These are phyloP conservation scores for Pythium monospermum DNA, from an alignment of 352 stramenopile species.

Conservation along the genomic window DNA sequence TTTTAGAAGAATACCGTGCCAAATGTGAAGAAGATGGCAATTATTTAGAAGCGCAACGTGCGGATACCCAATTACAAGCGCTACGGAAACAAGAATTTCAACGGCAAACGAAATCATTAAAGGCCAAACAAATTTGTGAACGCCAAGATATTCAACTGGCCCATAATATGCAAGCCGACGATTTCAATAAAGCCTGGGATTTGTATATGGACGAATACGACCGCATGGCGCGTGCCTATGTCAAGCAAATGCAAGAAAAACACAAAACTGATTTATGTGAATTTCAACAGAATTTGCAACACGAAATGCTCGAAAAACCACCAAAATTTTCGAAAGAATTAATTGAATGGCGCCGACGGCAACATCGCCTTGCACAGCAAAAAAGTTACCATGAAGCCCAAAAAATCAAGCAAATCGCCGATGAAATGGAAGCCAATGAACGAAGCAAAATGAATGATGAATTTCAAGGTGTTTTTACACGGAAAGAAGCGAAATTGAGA, in stretches of 20 bases:
- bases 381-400: conserved; percentile 93
- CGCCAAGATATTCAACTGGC: conserved; percentile 93
- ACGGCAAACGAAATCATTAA: conserved; percentile 88
- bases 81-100: conserved; percentile 90
- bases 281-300: conserved; percentile 87
- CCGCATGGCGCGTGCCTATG: conserved; percentile 91
- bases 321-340: conserved; percentile 93
- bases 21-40: conserved; percentile 94
- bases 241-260: conserved; percentile 93
- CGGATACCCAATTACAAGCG: conserved; percentile 82
- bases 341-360: conserved; percentile 92
- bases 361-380: conserved; percentile 91
- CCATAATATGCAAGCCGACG: conserved; percentile 94
- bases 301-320: conserved; percentile 82
- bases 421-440: conserved; percentile 92
- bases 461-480: conserved; percentile 63
- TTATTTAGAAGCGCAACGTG: conserved; percentile 90
- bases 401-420: conserved; percentile 93
- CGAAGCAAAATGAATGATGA: conserved; percentile 84
- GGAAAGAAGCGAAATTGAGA: conserved; percentile 88
- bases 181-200: conserved; percentile 94
- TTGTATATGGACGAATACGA: conserved; percentile 95
- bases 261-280: conserved; percentile 79
- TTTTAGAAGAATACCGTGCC: conserved; percentile 91
- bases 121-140: conserved; percentile 88